Base-by-base conservation (phyloP, 306 rosid genomes). In the Trifolium fragiferum region DNA sequence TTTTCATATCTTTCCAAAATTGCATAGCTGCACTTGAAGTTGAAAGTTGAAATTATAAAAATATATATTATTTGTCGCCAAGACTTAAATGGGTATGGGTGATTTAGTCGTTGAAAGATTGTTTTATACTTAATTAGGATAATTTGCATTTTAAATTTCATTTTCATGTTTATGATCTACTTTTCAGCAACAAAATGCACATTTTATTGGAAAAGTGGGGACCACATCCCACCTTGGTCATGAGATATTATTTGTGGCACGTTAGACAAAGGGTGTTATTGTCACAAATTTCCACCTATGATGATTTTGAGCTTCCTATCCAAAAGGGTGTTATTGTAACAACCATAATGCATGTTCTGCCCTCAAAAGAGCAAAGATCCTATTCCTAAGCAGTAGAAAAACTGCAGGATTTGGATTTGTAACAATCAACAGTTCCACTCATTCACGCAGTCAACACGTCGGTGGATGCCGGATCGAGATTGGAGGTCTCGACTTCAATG, bases 201-300 rank as follows among this genome's bases (percentile, higher is more conserved):
- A 21, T 14, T 30, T 66, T 23, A 11, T 19, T 23, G 25, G 0
- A 4, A 68, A 47, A 37, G 16, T 25, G 46, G 73, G 73, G 38
- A 43, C 71, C 55, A 7, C 72, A n/a, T 43, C 9, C 43, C 25
- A 16, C 15, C 20, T 44, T 23, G 40, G 12, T 46, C 55, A 49
- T 10, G 61, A 49, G 73, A 35, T 68, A 15, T 44, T 68, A 15
- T 44, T 25, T 68, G n/a, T 68, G 27, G 30, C 35, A 41, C 35
- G 0, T 43, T 11, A 68, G 30, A 15, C 30, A 67, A 68, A 47
- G 60, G 73, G 38, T 25, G 60, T 68, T 49, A 19, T 68, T 68
- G 46, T 47, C 44, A 35, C 16, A 68, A 47, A 68, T 20, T 30
- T 68, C 15, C 73, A 47, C 73, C 70, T 18, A 11, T 19, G 25